Evolutionary conservation across 306 rosid genomes (phyloP), one percentile per base, ranked within the genome.

Genomic region (Dalbergia cochinchinensis): DNA sequence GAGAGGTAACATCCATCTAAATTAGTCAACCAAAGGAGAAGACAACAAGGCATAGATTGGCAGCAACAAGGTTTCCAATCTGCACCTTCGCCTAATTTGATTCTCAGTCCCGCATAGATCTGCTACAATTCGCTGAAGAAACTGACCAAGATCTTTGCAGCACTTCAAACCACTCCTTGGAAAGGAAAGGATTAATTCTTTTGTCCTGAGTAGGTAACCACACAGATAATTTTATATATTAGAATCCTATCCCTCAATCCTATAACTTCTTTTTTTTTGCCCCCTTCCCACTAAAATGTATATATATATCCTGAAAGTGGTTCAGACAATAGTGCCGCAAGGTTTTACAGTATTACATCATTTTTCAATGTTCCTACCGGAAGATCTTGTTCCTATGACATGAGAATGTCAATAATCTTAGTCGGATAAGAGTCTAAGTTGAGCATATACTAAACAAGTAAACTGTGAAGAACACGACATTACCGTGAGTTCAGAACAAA

Each of bases 1-100:
- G 69, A 74, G 85, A 85, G 83, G 85, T 77, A 78, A 73, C 92
- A 83, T 91, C 97, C 97, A 89, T 91, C 84, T 91, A 89, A 78
- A 79, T 79, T 79, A 76, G 11, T 9, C 50, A 44, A 44, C 83
- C 84, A 71, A 80, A 76, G 77, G 48, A 74, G 60, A 87, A 65
- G 73, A 71, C 51, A n/a, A 79, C 42, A 83, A 74, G 67, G 86
- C 92, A 88, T 89, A 85, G 89, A 85, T 68, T 69, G 73, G 68
- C 50, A 51, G 33, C n/a, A 31, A 74, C 51, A 55, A 78, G 51
- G 70, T 65, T 74, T 85, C 74, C 78, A 16, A 64, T 20, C 69
- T 70, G 50, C 54, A 80, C 53, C 53, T 74, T 87, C 72, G 20
- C 73, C 66, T 48, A 66, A 58, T 70, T 74, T 73, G 59, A 79